Conservation (phyloP, 2,329 filamentous ascomycete species). For the Cercospora nicotianae region DNA sequence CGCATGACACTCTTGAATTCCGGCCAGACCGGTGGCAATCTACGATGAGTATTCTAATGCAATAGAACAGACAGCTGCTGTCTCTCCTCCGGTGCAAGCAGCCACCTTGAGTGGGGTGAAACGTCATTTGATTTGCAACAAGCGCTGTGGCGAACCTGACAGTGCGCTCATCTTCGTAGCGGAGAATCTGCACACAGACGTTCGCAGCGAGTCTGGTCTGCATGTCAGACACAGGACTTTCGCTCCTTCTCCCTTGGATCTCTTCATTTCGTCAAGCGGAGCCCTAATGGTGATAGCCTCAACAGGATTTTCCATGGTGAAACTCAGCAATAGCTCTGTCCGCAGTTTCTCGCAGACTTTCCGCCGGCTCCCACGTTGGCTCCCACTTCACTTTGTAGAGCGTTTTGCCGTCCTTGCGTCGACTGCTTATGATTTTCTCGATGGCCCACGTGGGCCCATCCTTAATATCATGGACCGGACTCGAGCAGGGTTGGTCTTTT, state of each 20-base stretch:
- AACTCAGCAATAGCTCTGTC: too few relatives aligned
- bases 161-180: slow-evolving; percentile 5
- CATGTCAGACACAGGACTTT: background rate
- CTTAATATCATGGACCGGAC: background rate
- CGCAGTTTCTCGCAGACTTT: too few relatives aligned
- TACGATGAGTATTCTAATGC: too few relatives aligned
- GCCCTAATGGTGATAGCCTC: too few relatives aligned
- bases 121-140: slow-evolving; percentile 1
- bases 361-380: too few relatives aligned
- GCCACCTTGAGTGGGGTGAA: background rate
- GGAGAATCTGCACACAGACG: background rate
- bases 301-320: too few relatives aligned
- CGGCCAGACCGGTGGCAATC: too few relatives aligned
- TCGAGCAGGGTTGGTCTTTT: background rate
- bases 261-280: too few relatives aligned
- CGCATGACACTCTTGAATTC: too few relatives aligned
- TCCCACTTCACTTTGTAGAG: background rate
- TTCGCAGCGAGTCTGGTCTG: background rate
- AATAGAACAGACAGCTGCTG: too few relatives aligned
- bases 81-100: background rate
- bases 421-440: slow-evolving; percentile 1
- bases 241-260: slow-evolving; percentile 4
- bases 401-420: slow-evolving; percentile 3
- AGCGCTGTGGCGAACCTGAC: background rate
- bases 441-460: slow-evolving; percentile 2